Evolutionary conservation across 1,284 basidiomycete species (phyloP), one percentile per base, ranked within the genome.

Genomic region (Pseudozyma sp.): DNA sequence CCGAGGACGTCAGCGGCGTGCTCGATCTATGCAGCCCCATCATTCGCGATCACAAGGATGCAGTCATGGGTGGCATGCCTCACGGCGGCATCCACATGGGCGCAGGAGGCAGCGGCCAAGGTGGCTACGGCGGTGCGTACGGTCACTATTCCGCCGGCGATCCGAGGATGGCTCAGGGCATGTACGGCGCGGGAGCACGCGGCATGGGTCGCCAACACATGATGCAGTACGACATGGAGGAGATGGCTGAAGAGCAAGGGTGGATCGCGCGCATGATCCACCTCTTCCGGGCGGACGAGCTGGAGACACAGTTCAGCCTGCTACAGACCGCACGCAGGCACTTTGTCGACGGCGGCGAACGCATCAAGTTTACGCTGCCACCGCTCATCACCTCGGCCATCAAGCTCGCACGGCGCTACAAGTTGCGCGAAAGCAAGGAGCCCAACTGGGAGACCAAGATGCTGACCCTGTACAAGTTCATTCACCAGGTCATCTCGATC

Each of bases 1-100:
- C 82, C 7, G 81, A 82, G 47, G 81, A 84, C 42, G 82, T 81
- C 19, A 71, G 80, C 45, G 82, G 82, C n/a, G 74, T 84, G 3
- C 68, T 84, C 31, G 73, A 80, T 34, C 66, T 84, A 10, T 82
- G 80, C 62, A 75, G 69, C 17, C 77, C 79, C 31, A 73, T 84
- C 33, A 69, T 84, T 10, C 65, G 68, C 40, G 79, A 83, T 47
- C 79, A 81, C 62, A 75, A 69, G 46, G 81, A 83, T 45, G 66
- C 68, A 17, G 65, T 64, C 30, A 66, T 73, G 61, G 67, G 69
- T 14, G 67, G 68, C 16, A 17, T 61, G 54, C 33, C 64, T 9
- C 68, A 74, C 33, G 64, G 61, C 34, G 68, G 63, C 40, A 60
- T 66, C 51, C 56, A 69, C 29, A 61, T 62, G 58, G 61, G 64